These are phyloP conservation scores for Monilinia fructicola DNA, from an alignment of 2,329 filamentous ascomycete species.

Conservation along the genomic window DNA sequence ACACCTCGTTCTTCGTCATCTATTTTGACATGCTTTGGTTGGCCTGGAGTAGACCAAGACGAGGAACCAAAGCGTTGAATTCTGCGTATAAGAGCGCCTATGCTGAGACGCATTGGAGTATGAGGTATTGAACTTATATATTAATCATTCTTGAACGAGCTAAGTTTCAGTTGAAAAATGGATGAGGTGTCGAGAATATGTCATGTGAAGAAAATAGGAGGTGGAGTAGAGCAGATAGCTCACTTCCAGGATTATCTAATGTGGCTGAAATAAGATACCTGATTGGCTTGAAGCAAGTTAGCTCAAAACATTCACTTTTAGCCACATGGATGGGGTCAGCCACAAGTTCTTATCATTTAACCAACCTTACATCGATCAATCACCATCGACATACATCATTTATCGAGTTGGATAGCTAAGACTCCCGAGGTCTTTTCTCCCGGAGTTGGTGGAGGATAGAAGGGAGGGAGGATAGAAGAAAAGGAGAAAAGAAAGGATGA, in stretches of 20 bases:
- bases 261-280: not conserved
- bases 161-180: not conserved
- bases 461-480: no score
- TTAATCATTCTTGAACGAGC: not conserved
- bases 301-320: not conserved
- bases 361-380: not conserved
- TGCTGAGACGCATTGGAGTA: slow-evolving; percentile 19
- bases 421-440: not conserved
- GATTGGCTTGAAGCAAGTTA: no score
- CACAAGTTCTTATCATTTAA: slow-evolving; percentile 11
- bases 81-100: slow-evolving; percentile 16
- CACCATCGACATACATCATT: no score
- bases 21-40: slow-evolving; percentile 38
- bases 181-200: not conserved
- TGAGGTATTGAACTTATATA: no score
- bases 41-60: slow-evolving; percentile 6
- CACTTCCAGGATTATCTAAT: not conserved
- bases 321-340: not conserved
- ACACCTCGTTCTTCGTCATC: slow-evolving; percentile 37
- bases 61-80: slow-evolving; percentile 12
- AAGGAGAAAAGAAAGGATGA: no score
- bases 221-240: not conserved
- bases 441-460: not conserved
- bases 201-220: not conserved
- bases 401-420: not conserved